These are phyloP conservation scores for Crucibulum laeve DNA, from an alignment of 768 basidiomycete species.

Conservation along the genomic window DNA sequence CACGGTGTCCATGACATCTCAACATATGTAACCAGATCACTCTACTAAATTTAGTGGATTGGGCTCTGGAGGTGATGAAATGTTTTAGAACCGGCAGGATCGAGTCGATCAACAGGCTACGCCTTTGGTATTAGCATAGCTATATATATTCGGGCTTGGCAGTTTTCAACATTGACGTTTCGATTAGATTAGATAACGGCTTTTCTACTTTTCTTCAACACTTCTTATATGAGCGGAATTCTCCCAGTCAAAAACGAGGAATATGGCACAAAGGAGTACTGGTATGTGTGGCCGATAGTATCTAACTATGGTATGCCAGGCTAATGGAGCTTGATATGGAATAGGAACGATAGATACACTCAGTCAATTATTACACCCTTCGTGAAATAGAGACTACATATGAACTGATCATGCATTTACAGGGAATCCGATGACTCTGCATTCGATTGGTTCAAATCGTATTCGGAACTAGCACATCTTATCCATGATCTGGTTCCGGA, in stretches of 20 bases:
- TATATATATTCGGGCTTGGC: too few relatives aligned
- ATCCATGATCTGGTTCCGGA: conserved; percentile 61
- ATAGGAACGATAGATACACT: conserved; percentile 68
- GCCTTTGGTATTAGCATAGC: too few relatives aligned
- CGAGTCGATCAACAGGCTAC: too few relatives aligned
- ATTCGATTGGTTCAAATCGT: conserved; percentile 89
- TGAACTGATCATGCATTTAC: conserved; percentile 5
- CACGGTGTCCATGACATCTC: too few relatives aligned
- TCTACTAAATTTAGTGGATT: too few relatives aligned
- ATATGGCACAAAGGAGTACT: conserved; percentile 66
- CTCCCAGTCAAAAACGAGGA: conserved; percentile 65
- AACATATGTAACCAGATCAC: too few relatives aligned
- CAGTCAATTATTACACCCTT: conserved; percentile 35
- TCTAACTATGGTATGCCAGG: not conserved
- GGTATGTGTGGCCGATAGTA: conserved; percentile 33
- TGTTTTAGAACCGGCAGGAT: too few relatives aligned
- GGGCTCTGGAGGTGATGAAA: too few relatives aligned
- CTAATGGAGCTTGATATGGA: conserved; percentile 2
- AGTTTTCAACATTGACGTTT: too few relatives aligned
- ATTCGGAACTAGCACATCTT: conserved; percentile 61
- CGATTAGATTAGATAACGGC: too few relatives aligned
- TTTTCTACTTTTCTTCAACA: too few relatives aligned
- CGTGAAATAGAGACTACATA: conserved; percentile 2
- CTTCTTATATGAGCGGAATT: too few relatives aligned
- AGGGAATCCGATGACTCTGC: conserved; percentile 57